phyloP scores from a whole-genome alignment of 1,284 basidiomycete genomes.

The Xerocomus amazonicus region DNA sequence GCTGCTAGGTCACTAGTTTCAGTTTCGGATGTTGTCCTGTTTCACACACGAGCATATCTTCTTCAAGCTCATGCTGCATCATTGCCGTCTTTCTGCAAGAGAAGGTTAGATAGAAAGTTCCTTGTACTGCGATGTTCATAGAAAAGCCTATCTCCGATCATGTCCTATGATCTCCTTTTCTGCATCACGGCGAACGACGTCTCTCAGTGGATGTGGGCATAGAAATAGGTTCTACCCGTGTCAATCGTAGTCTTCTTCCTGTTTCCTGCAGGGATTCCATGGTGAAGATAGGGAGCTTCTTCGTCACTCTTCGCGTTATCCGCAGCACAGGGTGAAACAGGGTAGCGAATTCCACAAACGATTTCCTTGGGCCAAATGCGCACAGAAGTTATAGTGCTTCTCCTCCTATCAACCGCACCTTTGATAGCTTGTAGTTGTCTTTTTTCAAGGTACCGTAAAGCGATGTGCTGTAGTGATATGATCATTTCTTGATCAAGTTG shows the following conservation, averaged over 20 bases:
- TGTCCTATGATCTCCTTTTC: constrained; percentile 35
- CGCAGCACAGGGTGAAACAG: constrained; percentile 11
- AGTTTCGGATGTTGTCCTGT: too few relatives aligned
- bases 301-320: constrained; percentile 4
- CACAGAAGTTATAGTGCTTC: constrained; percentile 20
- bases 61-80: constrained; percentile 2
- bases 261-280: constrained; percentile 14
- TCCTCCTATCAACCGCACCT: constrained; percentile 18
- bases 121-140: constrained; percentile 18
- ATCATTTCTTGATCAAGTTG: constrained; percentile 8
- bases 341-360: constrained; percentile 10
- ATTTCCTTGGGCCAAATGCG: constrained; percentile 12
- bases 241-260: constrained; percentile 2
- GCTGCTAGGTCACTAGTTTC: too few relatives aligned
- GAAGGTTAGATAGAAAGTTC: not conserved
- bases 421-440: constrained; percentile 7
- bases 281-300: constrained; percentile 15
- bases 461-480: constrained; percentile 7
- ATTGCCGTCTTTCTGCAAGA: constrained; percentile 8
- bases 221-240: constrained; percentile 38
- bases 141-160: constrained; percentile 36
- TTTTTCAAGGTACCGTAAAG: constrained; percentile 1
- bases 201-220: constrained; percentile 56
- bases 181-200: constrained; percentile 53
- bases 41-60: not conserved